Percentiles rank a stretch among this genome's conserved stretches.
Evolutionary conservation across 306 rosid species (phyloP).

Genomic region (Prunus salicina): DNA sequence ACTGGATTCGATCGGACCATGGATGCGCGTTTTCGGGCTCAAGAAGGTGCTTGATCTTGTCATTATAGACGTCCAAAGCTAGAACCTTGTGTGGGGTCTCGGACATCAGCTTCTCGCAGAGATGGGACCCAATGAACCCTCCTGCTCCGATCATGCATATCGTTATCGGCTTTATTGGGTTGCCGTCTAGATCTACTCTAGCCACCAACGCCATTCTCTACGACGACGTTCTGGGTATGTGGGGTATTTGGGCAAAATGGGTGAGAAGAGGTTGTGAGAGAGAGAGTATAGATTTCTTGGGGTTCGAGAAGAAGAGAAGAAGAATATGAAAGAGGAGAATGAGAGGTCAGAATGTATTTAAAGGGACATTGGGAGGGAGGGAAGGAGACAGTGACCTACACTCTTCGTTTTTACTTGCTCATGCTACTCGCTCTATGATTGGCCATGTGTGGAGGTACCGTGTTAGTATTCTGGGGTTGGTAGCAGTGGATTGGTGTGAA

Average conservation of each 20-base stretch:
- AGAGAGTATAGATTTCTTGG: background rate
- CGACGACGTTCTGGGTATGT: background rate
- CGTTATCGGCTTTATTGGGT: constrained; percentile 66
- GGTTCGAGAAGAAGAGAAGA: background rate
- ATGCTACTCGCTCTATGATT: background rate
- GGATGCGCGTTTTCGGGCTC: constrained; percentile 57
- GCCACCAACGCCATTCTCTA: constrained; percentile 47
- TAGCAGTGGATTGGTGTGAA: background rate
- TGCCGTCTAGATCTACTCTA: constrained; percentile 79
- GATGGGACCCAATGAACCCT: constrained; percentile 92
- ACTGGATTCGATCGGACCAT: constrained; percentile 76
- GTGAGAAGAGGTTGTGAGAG: background rate
- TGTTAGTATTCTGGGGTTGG: background rate
- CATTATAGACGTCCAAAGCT: constrained; percentile 79
- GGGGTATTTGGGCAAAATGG: background rate
- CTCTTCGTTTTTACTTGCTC: background rate
- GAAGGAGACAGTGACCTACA: background rate
- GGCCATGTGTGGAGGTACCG: background rate
- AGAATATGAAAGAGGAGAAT: background rate
- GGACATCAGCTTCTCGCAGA: constrained; percentile 75
- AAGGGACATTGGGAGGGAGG: constrained; percentile 4
- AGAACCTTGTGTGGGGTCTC: constrained; percentile 84
- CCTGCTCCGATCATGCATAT: constrained; percentile 98
- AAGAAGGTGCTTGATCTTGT: constrained; percentile 84
- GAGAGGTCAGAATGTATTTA: constrained; percentile 11